phyloP scores from a whole-genome alignment of 257 asterid species.

The Solanum piurae region DNA sequence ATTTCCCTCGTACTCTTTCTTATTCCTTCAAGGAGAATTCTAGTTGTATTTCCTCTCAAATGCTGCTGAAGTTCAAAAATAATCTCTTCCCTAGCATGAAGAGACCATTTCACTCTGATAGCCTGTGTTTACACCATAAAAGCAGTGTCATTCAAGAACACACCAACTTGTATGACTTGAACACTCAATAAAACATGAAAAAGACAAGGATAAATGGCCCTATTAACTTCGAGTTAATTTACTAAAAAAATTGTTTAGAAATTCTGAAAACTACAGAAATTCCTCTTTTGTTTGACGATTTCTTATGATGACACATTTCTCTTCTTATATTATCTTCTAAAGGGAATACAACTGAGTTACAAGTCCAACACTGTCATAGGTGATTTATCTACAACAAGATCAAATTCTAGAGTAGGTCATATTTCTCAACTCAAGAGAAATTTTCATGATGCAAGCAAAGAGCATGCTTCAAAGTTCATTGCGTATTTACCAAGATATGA shows the following conservation, averaged over 20 bases:
- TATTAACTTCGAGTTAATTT: neutral
- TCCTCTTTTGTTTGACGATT: neutral
- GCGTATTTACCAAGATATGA: neutral
- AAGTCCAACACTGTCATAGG: neutral
- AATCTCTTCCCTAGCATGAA: slow-evolving; percentile 96
- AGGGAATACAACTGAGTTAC: neutral
- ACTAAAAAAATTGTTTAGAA: neutral
- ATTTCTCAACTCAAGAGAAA: neutral
- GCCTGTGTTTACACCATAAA: slow-evolving; percentile 32
- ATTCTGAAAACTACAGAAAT: neutral
- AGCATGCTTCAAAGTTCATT: neutral
- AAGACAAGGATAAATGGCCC: neutral
- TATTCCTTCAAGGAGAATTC: slow-evolving; percentile 56
- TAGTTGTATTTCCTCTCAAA: slow-evolving; percentile 60
- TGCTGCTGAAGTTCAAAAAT: slow-evolving; percentile 91
- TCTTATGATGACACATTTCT: neutral
- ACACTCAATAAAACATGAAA: neutral
- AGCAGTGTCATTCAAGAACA: neutral
- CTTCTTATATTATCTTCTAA: neutral
- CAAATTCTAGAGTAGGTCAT: neutral
- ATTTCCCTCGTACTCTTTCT: slow-evolving; percentile 80
- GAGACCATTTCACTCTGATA: slow-evolving; percentile 94
- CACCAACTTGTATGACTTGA: neutral
- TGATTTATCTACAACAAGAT: neutral
- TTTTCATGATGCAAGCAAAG: neutral